Conservation (phyloP, 768 basidiomycete genomes). For the Tulasnella sp. region DNA sequence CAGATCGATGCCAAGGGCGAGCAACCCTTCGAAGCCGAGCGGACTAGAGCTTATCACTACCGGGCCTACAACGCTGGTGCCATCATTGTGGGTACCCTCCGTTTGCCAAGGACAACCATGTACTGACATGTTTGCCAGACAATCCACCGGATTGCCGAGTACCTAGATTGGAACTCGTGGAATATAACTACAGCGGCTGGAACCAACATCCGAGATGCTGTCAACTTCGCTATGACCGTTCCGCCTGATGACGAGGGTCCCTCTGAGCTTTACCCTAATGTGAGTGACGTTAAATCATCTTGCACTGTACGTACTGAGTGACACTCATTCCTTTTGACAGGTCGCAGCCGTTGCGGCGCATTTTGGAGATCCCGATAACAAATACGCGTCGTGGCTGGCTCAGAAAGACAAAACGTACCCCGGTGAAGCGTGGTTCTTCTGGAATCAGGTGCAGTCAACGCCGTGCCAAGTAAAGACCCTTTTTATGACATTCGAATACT, state of each 20-base stretch:
- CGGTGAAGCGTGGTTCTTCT: constrained; percentile 16
- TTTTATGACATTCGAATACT: background rate
- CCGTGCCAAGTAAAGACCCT: background rate
- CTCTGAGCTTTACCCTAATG: constrained; percentile 3
- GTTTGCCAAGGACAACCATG: background rate
- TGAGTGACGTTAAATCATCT: background rate
- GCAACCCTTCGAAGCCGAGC: constrained; percentile 23
- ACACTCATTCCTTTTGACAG: background rate
- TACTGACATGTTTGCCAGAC: background rate
- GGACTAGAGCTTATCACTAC: constrained; percentile 25
- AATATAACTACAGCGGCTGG: constrained; percentile 18
- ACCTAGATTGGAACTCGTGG: constrained; percentile 23
- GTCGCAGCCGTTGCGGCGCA: constrained; percentile 12
- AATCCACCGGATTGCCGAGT: constrained; percentile 20
- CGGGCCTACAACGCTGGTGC: constrained; percentile 25
- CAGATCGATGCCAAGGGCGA: constrained; percentile 25
- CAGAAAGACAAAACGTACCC: background rate
- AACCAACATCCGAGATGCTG: constrained; percentile 23
- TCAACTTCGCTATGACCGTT: constrained; percentile 24
- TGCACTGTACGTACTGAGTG: background rate
- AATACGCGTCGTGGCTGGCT: constrained; percentile 1
- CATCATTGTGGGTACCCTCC: constrained; percentile 17
- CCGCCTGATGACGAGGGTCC: constrained; percentile 7
- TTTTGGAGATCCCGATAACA: constrained; percentile 5
- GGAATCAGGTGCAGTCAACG: constrained; percentile 5